phyloP scores from a whole-genome alignment of 305 asterid genomes.

The Fraxinus greggii region DNA sequence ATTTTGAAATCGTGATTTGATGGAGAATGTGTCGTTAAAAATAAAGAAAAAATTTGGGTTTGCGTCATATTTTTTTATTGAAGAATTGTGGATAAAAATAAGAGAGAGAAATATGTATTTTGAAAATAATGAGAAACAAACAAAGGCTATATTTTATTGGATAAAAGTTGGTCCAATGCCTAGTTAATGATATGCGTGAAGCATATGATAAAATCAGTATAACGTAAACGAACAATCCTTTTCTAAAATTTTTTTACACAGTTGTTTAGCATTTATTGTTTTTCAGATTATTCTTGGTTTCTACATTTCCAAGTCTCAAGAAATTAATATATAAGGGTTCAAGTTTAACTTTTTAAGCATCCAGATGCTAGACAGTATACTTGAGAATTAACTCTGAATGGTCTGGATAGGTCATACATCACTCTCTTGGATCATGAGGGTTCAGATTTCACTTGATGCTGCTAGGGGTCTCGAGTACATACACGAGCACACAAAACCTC shows the following conservation, averaged over 20 bases:
- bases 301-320: not conserved
- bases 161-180: not conserved
- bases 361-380: not conserved
- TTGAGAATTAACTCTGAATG: constrained; percentile 17
- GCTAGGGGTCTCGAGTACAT: constrained; percentile 92
- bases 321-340: not conserved
- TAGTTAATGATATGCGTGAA: not conserved
- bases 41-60: not conserved
- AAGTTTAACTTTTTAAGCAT: constrained; percentile 3
- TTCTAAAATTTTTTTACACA: not conserved
- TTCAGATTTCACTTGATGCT: constrained; percentile 91
- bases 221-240: not conserved
- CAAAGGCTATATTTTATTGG: not conserved
- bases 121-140: not conserved
- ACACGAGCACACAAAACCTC: constrained; percentile 96
- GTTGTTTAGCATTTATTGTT: not conserved
- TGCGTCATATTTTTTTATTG: not conserved
- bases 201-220: not conserved
- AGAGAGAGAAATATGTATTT: not conserved
- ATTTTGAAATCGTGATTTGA: not conserved
- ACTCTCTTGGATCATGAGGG: constrained; percentile 86
- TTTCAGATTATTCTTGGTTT: not conserved
- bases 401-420: constrained; percentile 72
- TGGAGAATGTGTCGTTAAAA: not conserved
- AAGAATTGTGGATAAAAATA: not conserved